phyloP scores from a whole-genome alignment of 1,284 basidiomycete genomes.

The Xerocomus nothofagi region DNA sequence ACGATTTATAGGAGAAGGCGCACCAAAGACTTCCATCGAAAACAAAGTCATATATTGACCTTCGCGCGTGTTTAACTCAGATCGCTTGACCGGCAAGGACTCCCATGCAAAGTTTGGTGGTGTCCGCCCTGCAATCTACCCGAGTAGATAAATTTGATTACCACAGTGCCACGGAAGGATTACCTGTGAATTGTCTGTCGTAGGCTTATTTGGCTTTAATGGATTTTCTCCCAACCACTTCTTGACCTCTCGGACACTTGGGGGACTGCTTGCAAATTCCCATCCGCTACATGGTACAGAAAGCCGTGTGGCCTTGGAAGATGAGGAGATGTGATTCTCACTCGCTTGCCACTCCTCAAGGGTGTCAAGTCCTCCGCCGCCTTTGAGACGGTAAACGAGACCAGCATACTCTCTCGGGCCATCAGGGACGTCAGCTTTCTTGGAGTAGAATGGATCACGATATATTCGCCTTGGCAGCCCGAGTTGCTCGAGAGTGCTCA shows the following conservation, averaged over 20 bases:
- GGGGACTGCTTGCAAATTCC: slow-evolving; percentile 76
- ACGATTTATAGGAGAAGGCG: slow-evolving; percentile 17
- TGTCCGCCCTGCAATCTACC: slow-evolving; percentile 77
- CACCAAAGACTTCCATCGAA: slow-evolving; percentile 84
- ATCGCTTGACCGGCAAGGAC: slow-evolving; percentile 47
- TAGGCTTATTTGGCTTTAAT: slow-evolving; percentile 12
- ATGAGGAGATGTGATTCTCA: slow-evolving; percentile 8
- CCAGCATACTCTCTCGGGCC: slow-evolving; percentile 80
- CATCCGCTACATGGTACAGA: slow-evolving; percentile 49
- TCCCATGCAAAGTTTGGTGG: slow-evolving; percentile 73
- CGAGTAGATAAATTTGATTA: background rate
- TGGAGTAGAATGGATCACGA: slow-evolving; percentile 77
- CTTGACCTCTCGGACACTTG: slow-evolving; percentile 50
- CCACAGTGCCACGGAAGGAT: background rate
- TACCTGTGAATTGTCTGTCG: slow-evolving; percentile 54
- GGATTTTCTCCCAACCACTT: slow-evolving; percentile 48
- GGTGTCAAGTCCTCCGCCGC: slow-evolving; percentile 49
- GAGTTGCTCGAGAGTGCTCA: slow-evolving; percentile 50
- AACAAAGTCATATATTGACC: slow-evolving; percentile 80
- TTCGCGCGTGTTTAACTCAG: slow-evolving; percentile 50
- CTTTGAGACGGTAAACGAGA: slow-evolving; percentile 68
- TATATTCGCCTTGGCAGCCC: slow-evolving; percentile 69
- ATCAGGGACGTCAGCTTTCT: slow-evolving; percentile 68
- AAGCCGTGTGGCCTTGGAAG: slow-evolving; percentile 1
- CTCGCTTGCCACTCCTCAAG: slow-evolving; percentile 53